These are phyloP conservation scores for Fusarium albosuccineum DNA, from an alignment of 2,329 filamentous ascomycete genomes.

Conservation along the genomic window DNA sequence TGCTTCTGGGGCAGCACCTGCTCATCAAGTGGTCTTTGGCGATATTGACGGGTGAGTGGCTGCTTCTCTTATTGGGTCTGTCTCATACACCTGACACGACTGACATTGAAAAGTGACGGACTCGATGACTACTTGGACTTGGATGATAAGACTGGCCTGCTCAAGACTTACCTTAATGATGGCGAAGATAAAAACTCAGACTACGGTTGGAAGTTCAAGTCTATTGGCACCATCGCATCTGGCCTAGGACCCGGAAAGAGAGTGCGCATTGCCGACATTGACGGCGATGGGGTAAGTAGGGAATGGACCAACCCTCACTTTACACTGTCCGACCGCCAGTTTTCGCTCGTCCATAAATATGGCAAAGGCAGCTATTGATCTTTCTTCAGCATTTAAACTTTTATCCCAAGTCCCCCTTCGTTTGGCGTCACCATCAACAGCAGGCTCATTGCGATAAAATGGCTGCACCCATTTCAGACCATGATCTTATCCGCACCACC, in stretches of 20 bases:
- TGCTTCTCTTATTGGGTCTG: no score
- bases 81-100: background rate
- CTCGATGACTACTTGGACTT: constrained; percentile 8
- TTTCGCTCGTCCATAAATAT: no score
- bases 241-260: background rate
- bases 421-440: no score
- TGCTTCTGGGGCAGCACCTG: constrained; percentile 10
- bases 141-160: background rate
- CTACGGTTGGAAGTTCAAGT: background rate
- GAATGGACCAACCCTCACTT: no score
- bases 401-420: no score
- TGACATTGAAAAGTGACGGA: background rate
- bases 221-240: constrained; percentile 3
- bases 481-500: no score
- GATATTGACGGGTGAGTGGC: constrained; percentile 21
- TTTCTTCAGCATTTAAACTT: no score
- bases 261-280: constrained; percentile 17
- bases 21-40: constrained; percentile 4
- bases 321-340: no score
- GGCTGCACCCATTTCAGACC: no score
- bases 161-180: constrained; percentile 10
- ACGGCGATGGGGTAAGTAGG: constrained; percentile 4
- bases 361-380: no score
- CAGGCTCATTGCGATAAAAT: no score
- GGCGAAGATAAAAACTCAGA: background rate